phyloP scores from a whole-genome alignment of 2,329 filamentous ascomycete species.

The Neurospora crassa region DNA sequence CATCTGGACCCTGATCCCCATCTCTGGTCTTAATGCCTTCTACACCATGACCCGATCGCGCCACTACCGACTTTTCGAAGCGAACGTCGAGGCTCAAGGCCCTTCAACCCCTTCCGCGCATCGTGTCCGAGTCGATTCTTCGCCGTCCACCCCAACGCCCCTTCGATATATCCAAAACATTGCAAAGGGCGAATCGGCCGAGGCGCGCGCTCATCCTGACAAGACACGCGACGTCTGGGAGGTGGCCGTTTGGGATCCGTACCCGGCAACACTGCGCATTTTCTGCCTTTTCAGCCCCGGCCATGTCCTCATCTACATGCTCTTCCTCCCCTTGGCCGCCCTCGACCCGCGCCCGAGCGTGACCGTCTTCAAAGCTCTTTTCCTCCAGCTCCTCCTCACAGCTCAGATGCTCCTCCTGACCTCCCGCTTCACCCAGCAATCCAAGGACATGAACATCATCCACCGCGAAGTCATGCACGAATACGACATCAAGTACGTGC shows the following conservation, averaged over 20 bases:
- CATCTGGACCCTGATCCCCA: conserved; percentile 56
- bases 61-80: conserved; percentile 86
- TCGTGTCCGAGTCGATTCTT: conserved; percentile 80
- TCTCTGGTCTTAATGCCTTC: conserved; percentile 67
- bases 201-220: conserved; percentile 76
- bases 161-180: conserved; percentile 63
- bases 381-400: conserved; percentile 66
- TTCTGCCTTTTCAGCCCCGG: conserved; percentile 90
- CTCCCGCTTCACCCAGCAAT: conserved; percentile 69
- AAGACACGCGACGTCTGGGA: conserved; percentile 87
- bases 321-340: conserved; percentile 70
- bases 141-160: conserved; percentile 68
- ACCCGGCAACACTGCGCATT: conserved; percentile 70
- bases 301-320: conserved; percentile 82
- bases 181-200: conserved; percentile 60
- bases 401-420: conserved; percentile 67
- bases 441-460: conserved; percentile 73
- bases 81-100: conserved; percentile 61
- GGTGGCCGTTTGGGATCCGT: conserved; percentile 84
- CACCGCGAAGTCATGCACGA: conserved; percentile 90
- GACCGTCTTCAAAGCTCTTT: conserved; percentile 73
- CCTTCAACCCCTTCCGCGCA: conserved; percentile 74
- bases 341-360: conserved; percentile 76
- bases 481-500: conserved; percentile 93
- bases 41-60: conserved; percentile 76